Conservation (phyloP, 2,329 filamentous ascomycete genomes). For the Xylariaceae sp. region DNA sequence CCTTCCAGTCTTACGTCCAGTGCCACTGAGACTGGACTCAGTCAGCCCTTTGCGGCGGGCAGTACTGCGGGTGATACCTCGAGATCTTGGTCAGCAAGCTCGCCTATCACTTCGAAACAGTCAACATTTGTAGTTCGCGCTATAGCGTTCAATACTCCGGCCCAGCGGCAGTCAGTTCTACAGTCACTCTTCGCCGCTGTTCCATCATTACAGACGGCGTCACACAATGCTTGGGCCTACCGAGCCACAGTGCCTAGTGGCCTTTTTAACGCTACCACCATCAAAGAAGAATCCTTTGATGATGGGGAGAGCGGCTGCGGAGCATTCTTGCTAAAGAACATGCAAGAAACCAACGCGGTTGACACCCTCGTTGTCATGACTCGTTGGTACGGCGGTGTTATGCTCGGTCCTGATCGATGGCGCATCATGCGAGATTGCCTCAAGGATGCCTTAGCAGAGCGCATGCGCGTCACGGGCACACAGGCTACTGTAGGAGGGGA, state of each 20-base stretch:
- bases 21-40: constrained; percentile 15
- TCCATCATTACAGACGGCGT: constrained; percentile 49
- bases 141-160: constrained; percentile 35
- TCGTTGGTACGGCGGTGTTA: constrained; percentile 59
- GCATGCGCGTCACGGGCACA: constrained; percentile 41
- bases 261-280: constrained; percentile 32
- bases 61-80: constrained; percentile 16
- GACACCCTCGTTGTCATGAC: constrained; percentile 56
- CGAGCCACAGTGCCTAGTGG: constrained; percentile 35
- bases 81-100: constrained; percentile 48
- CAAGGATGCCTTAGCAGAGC: constrained; percentile 51
- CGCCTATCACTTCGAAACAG: constrained; percentile 46
- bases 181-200: constrained; percentile 46
- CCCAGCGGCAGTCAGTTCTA: constrained; percentile 41
- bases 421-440: constrained; percentile 57
- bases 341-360: constrained; percentile 48
- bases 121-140: constrained; percentile 58
- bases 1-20: constrained; percentile 16
- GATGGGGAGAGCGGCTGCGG: constrained; percentile 61
- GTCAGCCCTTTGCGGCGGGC: constrained; percentile 14
- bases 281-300: constrained; percentile 51
- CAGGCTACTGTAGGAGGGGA: constrained; percentile 44
- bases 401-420: constrained; percentile 61
- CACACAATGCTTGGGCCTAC: constrained; percentile 57
- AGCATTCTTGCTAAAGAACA: constrained; percentile 50